Conservation (phyloP, 441 rosid genomes). For the Populus hybrid region DNA sequence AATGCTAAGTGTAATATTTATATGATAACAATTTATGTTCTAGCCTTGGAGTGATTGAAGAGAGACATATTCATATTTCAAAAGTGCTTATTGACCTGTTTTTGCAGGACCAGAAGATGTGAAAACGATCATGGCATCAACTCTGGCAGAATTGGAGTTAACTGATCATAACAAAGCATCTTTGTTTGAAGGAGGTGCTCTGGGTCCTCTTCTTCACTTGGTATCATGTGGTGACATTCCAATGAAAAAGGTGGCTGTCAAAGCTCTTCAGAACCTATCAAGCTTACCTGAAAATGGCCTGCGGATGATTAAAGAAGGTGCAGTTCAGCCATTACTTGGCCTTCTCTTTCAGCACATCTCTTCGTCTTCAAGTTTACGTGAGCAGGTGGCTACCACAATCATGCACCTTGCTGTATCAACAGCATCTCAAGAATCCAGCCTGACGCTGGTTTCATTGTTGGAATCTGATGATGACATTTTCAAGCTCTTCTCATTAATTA, state of each 20-base stretch:
- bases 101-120: constrained; percentile 52
- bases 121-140: constrained; percentile 41
- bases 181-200: constrained; percentile 47
- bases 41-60: not conserved
- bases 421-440: constrained; percentile 36
- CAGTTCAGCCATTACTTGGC: constrained; percentile 40
- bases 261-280: constrained; percentile 51
- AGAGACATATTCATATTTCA: constrained; percentile 5
- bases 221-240: constrained; percentile 31
- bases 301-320: constrained; percentile 61
- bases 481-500: constrained; percentile 50
- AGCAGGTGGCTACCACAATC: constrained; percentile 42
- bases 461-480: constrained; percentile 47
- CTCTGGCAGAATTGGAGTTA: constrained; percentile 61
- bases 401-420: constrained; percentile 57
- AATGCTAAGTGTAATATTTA: not conserved
- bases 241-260: constrained; percentile 43
- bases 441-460: constrained; percentile 34
- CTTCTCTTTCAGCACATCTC: constrained; percentile 41
- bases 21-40: not conserved
- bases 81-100: constrained; percentile 8
- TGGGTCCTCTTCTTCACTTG: constrained; percentile 49
- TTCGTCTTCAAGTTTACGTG: constrained; percentile 38
- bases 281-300: constrained; percentile 48
- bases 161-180: constrained; percentile 55